Base-by-base conservation (phyloP, 495 filamentous ascomycete genomes). In the Ramalina peruviana region DNA sequence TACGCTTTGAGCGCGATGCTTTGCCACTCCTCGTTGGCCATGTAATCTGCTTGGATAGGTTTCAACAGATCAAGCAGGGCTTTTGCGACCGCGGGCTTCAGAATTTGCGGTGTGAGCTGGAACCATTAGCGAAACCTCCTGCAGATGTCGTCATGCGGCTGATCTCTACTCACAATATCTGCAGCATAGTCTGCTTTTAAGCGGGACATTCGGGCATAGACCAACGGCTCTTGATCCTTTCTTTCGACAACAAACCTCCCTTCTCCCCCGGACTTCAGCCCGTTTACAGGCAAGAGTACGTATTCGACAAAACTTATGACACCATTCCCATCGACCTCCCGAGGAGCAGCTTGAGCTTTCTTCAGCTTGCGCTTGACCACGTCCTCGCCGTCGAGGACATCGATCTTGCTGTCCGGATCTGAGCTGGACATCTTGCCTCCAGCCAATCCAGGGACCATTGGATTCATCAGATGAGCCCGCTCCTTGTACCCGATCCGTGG, bases 401-500 rank as follows among this genome's bases (percentile, higher is more conserved):
- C 92, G 55, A 97, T 94, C 71, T 98, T 94, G 43, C 74, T 82
- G 58, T 87, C 82, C 30, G 76, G 69, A 52, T 77, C 75, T 20
- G 66, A 74, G 27, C 57, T 72, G 51, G 73, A 77, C 81, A 84
- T 90, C 68, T 95, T 95, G 20, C 83, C 92, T 16, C 86, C 86
- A 36, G 69, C 73, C 3, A 97, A 65, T 15, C 92, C 90, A 0
- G 86, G 79, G 6, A 97, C 81, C 83, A 98, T 94, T 1, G 85
- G 76, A 57, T 86, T 95, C 73, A 96, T 84, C 42, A 95, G 58
- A 67, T 96, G 90, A 25, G 86, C 86, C 37, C 88, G 46, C 61
- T 81, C 70, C 51, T 75, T 75, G 67, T 83, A 88, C 5, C 80
- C 81, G 33, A 90, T 63, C 60, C 72, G 75, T 0, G 83, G 81